These are phyloP conservation scores for Arachnomyces sp. DNA, from an alignment of 2,329 filamentous ascomycete species.

Conservation along the genomic window DNA sequence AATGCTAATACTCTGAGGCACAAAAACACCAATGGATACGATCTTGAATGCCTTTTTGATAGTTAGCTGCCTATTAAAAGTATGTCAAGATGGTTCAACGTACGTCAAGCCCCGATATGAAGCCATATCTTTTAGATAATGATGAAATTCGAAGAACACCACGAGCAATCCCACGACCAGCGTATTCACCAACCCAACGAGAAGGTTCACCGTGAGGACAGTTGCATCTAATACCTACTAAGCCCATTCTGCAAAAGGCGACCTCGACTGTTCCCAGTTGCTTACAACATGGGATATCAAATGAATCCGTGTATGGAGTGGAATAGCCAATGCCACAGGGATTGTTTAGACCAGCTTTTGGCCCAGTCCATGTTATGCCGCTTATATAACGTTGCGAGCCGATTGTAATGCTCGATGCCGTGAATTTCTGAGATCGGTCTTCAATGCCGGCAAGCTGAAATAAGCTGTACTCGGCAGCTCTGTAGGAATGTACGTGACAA, in stretches of 20 bases:
- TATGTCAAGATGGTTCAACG: no score
- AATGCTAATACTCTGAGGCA: no score
- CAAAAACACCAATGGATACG: no score
- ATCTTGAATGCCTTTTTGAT: no score
- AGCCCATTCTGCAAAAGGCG: constrained; percentile 1
- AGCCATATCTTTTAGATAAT: no score
- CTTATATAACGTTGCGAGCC: not conserved
- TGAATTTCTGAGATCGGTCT: not conserved
- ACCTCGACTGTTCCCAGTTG: constrained; percentile 1
- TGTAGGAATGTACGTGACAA: no score
- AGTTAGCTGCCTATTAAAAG: no score
- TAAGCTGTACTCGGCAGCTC: no score
- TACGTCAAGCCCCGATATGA: no score
- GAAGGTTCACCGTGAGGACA: constrained; percentile 1
- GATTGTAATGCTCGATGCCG: not conserved
- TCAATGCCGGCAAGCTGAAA: no score
- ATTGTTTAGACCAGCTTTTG: not conserved
- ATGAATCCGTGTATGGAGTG: not conserved
- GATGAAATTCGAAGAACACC: not conserved
- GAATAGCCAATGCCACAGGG: constrained; percentile 1
- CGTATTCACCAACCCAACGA: not conserved
- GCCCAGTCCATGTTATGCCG: not conserved
- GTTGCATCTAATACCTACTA: constrained; percentile 1
- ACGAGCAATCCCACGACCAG: not conserved
- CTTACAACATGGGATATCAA: not conserved